Evolutionary conservation across 805 yeast genomes (phyloP).

Genomic region (Ogataea minuta): DNA sequence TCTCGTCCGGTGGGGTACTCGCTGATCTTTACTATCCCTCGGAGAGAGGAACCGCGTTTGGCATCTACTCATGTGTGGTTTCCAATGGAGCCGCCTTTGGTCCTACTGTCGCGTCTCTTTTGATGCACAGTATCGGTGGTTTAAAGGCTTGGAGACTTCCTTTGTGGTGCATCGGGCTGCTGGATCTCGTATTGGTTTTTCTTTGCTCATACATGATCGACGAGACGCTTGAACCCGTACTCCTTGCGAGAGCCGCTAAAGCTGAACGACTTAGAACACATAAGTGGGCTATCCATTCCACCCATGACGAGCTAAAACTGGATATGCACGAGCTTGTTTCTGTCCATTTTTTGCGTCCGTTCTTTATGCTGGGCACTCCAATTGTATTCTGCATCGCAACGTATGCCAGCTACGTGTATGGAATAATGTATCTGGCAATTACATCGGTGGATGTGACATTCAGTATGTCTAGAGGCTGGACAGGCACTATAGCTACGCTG

Average conservation of each 20-base stretch:
- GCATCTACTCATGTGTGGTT: slow-evolving; percentile 47
- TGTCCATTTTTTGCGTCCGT: slow-evolving; percentile 37
- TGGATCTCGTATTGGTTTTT: slow-evolving; percentile 35
- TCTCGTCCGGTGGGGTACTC: slow-evolving; percentile 56
- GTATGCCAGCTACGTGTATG: slow-evolving; percentile 50
- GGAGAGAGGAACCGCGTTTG: slow-evolving; percentile 52
- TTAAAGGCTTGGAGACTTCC: slow-evolving; percentile 57
- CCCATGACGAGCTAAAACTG: slow-evolving; percentile 25
- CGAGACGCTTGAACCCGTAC: slow-evolving; percentile 42
- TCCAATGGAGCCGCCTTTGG: slow-evolving; percentile 71
- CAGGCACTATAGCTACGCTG: slow-evolving; percentile 34
- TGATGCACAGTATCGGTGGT: slow-evolving; percentile 40
- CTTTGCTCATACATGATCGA: slow-evolving; percentile 34
- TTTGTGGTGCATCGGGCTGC: slow-evolving; percentile 47
- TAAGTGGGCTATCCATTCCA: slow-evolving; percentile 34
- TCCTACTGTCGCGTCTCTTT: slow-evolving; percentile 52
- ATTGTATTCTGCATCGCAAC: slow-evolving; percentile 42
- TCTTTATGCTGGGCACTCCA: slow-evolving; percentile 40
- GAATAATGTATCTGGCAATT: slow-evolving; percentile 43
- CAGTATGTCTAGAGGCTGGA: slow-evolving; percentile 29
- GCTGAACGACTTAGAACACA: slow-evolving; percentile 25
- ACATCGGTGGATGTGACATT: slow-evolving; percentile 44
- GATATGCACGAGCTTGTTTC: slow-evolving; percentile 25
- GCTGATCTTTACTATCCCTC: slow-evolving; percentile 55
- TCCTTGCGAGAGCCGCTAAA: slow-evolving; percentile 29